Percentiles rank a stretch among this genome's conserved stretches.
These are phyloP conservation scores for Aplosporella prunicola DNA, from an alignment of 2,329 filamentous ascomycete species.

Conservation along the genomic window DNA sequence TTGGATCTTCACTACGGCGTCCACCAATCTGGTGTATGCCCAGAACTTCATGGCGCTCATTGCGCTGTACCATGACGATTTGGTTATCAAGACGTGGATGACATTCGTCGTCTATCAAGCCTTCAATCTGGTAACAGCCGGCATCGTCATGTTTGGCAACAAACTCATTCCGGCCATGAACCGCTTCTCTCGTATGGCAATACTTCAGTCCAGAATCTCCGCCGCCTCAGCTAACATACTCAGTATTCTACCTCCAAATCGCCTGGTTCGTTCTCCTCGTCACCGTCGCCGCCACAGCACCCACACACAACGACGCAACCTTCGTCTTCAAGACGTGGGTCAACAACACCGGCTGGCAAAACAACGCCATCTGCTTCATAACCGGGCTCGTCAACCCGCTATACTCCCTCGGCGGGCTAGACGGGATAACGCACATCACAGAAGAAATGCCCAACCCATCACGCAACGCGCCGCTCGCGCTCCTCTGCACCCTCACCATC, in stretches of 20 bases:
- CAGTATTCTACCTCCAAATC: slow-evolving; percentile 10
- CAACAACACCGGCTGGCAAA: slow-evolving; percentile 45
- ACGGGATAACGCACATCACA: slow-evolving; percentile 11
- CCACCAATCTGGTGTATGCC: slow-evolving; percentile 13
- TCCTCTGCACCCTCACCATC: slow-evolving; percentile 38
- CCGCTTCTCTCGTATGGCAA: slow-evolving; percentile 10
- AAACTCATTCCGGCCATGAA: slow-evolving; percentile 13
- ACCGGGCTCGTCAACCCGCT: slow-evolving; percentile 12
- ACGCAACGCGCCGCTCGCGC: slow-evolving; percentile 30
- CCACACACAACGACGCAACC: slow-evolving; percentile 34
- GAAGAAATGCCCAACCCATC: slow-evolving; percentile 18
- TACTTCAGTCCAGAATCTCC: too few relatives aligned
- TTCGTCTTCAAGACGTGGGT: slow-evolving; percentile 46
- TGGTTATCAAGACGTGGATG: slow-evolving; percentile 12
- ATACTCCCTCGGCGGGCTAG: slow-evolving; percentile 9
- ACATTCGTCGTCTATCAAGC: slow-evolving; percentile 13
- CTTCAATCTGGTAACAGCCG: slow-evolving; percentile 10
- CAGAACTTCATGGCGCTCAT: slow-evolving; percentile 13
- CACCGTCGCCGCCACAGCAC: slow-evolving; percentile 39
- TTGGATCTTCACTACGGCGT: slow-evolving; percentile 13
- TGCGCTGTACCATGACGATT: slow-evolving; percentile 8
- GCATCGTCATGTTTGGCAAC: slow-evolving; percentile 13
- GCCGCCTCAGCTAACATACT: too few relatives aligned
- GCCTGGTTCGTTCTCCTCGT: slow-evolving; percentile 35
- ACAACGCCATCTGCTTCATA: slow-evolving; percentile 18